Conservation (phyloP, 345 rosid species). For the Melaleuca alternifolia region DNA sequence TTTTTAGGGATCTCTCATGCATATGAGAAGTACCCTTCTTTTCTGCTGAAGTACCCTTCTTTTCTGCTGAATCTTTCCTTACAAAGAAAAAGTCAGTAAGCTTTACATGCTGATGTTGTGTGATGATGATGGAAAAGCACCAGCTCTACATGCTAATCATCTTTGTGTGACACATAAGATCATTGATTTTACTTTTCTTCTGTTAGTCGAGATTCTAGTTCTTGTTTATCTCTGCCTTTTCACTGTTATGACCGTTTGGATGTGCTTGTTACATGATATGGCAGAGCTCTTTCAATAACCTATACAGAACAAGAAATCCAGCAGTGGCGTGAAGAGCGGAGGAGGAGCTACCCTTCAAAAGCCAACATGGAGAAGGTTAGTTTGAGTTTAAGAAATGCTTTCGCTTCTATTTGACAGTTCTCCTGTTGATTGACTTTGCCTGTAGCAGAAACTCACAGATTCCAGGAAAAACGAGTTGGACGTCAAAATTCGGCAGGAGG, state of each 20-base stretch:
- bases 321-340: slow-evolving; percentile 78
- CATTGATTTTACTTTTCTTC: background rate
- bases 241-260: background rate
- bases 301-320: slow-evolving; percentile 66
- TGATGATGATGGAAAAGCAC: background rate
- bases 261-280: background rate
- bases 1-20: background rate
- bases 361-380: slow-evolving; percentile 50
- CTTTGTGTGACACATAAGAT: background rate
- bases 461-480: slow-evolving; percentile 23
- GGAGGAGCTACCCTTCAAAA: slow-evolving; percentile 60
- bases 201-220: background rate
- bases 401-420: background rate
- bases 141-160: background rate
- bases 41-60: background rate
- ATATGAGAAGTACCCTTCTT: no score
- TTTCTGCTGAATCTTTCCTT: background rate
- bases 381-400: background rate
- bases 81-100: background rate
- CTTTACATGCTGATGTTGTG: background rate
- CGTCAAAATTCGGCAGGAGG: slow-evolving; percentile 56
- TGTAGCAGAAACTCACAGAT: slow-evolving; percentile 38
- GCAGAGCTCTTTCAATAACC: slow-evolving; percentile 24
- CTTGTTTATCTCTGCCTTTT: background rate
- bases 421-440: slow-evolving; percentile 4